A percentile compares a stretch with the other conserved stretches of the same genome.
These are phyloP conservation scores for Vanilla planifolia DNA, from an alignment of 106 monocot genomes.

Conservation along the genomic window DNA sequence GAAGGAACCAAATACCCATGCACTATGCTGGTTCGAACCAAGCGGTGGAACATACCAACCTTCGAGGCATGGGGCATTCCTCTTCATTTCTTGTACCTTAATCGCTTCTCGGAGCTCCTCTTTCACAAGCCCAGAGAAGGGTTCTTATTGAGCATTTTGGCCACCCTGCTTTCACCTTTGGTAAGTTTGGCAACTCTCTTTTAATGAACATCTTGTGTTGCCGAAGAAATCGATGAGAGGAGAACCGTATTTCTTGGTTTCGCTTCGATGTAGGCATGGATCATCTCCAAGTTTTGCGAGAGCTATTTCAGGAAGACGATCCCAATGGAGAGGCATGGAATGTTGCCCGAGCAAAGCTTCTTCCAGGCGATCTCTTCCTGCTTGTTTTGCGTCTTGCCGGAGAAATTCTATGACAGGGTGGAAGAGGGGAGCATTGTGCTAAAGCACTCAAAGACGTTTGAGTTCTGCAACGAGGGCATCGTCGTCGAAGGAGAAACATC, in stretches of 20 bases:
- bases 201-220: not conserved
- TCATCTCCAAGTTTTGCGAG: slow-evolving; percentile 45
- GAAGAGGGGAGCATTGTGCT: slow-evolving; percentile 70
- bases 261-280: slow-evolving; percentile 35
- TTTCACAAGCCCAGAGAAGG: slow-evolving; percentile 75
- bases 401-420: slow-evolving; percentile 59
- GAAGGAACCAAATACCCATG: slow-evolving; percentile 52
- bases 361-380: slow-evolving; percentile 31
- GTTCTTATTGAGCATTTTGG: slow-evolving; percentile 28
- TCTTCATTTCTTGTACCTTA: slow-evolving; percentile 28
- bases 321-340: slow-evolving; percentile 59
- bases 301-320: slow-evolving; percentile 39
- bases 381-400: slow-evolving; percentile 24
- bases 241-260: not conserved
- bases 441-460: slow-evolving; percentile 34
- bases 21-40: slow-evolving; percentile 40
- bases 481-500: slow-evolving; percentile 20
- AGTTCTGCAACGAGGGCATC: slow-evolving; percentile 49
- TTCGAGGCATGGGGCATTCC: slow-evolving; percentile 37
- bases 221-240: too few relatives aligned
- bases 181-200: slow-evolving; percentile 14
- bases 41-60: slow-evolving; percentile 35
- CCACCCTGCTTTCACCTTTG: slow-evolving; percentile 51
- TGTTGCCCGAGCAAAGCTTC: slow-evolving; percentile 63
- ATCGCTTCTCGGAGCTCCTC: slow-evolving; percentile 54